Conservation (phyloP, 495 filamentous ascomycete species). For the Choiromyces venosus region DNA sequence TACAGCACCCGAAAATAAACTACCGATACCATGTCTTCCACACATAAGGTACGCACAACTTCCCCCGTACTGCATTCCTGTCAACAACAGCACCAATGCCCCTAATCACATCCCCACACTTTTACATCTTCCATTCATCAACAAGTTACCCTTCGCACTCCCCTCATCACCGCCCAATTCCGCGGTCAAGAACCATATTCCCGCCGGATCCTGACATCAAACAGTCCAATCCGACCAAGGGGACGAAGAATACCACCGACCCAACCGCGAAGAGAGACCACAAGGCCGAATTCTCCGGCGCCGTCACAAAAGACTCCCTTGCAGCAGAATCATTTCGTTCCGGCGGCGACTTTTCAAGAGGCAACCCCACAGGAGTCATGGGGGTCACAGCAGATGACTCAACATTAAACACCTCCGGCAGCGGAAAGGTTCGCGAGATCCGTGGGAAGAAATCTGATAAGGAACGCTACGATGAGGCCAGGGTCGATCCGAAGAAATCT, state of each 20-base stretch:
- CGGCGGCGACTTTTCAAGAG: constrained; percentile 52
- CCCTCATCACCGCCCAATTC: constrained; percentile 22
- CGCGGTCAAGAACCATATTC: constrained; percentile 13
- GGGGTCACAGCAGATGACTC: constrained; percentile 40
- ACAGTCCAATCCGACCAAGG: constrained; percentile 25
- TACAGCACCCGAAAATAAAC: neutral
- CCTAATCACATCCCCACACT: constrained; percentile 8
- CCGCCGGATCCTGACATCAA: constrained; percentile 6
- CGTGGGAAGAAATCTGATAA: constrained; percentile 44
- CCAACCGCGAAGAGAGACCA: constrained; percentile 43
- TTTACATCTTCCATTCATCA: neutral
- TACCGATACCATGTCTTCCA: constrained; percentile 7
- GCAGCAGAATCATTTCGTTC: constrained; percentile 55
- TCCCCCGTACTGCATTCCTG: constrained; percentile 13
- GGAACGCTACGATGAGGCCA: neutral
- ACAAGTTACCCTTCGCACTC: constrained; percentile 17
- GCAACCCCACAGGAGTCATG: constrained; percentile 55
- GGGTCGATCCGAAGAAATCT: constrained; percentile 2
- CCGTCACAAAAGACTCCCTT: constrained; percentile 57
- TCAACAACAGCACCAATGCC: constrained; percentile 14
- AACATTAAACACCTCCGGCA: constrained; percentile 48
- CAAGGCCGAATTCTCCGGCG: constrained; percentile 51
- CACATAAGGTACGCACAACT: constrained; percentile 22
- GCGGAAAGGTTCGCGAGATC: constrained; percentile 48
- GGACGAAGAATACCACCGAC: constrained; percentile 45